Percentiles rank a stretch among this genome's conserved stretches.
Evolutionary conservation across 495 filamentous ascomycete genomes (phyloP).

Genomic region (Trichoderma asperelloides): DNA sequence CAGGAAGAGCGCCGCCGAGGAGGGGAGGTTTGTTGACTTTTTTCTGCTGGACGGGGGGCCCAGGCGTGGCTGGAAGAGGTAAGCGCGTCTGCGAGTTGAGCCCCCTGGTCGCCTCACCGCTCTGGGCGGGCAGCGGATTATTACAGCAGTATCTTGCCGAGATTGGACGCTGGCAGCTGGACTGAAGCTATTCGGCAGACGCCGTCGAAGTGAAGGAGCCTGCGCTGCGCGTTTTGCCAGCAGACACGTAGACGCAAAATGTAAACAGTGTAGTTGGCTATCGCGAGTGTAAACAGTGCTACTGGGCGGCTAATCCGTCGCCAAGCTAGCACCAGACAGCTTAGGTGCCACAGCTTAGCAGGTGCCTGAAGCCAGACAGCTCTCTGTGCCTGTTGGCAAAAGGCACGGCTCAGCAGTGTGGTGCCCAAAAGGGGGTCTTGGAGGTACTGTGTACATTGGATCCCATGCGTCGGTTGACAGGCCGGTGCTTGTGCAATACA

Average conservation of each 20-base stretch:
- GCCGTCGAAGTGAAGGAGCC: no score
- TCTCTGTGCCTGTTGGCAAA: neutral
- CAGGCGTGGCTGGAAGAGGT: constrained; percentile 10
- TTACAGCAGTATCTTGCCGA: constrained; percentile 6
- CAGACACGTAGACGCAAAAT: no score
- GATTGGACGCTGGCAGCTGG: neutral
- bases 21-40: constrained; percentile 11
- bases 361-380: neutral
- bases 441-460: neutral
- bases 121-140: neutral
- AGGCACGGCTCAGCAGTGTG: neutral
- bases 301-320: no score
- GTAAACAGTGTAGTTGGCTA: no score
- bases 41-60: neutral
- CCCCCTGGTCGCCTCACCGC: constrained; percentile 9
- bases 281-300: no score
- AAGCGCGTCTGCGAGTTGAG: constrained; percentile 8
- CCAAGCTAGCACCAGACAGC: no score
- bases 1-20: neutral
- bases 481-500: neutral
- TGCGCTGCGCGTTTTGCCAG: no score
- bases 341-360: neutral
- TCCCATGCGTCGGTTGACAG: neutral
- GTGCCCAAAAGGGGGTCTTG: neutral
- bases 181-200: no score